These are phyloP conservation scores for Talaromyces ruber DNA, from an alignment of 495 filamentous ascomycete genomes.

Conservation along the genomic window DNA sequence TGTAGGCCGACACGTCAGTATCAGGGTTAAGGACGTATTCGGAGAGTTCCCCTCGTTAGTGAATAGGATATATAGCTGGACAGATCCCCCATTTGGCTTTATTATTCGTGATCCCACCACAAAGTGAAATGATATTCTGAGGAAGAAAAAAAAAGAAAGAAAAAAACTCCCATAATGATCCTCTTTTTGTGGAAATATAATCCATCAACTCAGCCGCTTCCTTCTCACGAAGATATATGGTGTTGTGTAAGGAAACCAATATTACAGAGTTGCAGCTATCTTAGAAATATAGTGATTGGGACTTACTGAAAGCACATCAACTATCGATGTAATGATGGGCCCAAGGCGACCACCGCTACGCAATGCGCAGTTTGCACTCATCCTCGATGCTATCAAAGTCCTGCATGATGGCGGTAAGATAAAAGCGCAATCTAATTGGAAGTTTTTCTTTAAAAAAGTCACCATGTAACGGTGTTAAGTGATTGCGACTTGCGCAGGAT, in stretches of 20 bases:
- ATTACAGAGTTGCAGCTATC: background rate
- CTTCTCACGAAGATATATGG: background rate
- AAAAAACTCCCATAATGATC: background rate
- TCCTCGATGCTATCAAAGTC: too few species aligned
- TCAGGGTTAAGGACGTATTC: background rate
- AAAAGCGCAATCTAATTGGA: too few species aligned
- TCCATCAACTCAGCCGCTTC: background rate
- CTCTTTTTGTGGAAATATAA: background rate
- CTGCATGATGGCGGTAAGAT: background rate
- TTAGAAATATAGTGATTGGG: too few species aligned
- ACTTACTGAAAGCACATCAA: background rate
- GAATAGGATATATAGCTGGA: too few species aligned
- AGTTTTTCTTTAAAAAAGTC: too few species aligned
- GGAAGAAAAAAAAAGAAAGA: too few species aligned
- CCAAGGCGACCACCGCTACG: too few species aligned
- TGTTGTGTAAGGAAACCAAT: background rate
- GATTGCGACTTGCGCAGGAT: too few species aligned
- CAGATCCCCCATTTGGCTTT: too few species aligned
- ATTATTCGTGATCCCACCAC: background rate
- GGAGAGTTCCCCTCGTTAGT: background rate
- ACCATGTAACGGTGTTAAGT: too few species aligned
- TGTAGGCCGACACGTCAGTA: background rate
- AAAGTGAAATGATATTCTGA: background rate
- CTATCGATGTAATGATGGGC: background rate
- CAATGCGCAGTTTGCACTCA: too few species aligned